These are phyloP conservation scores for Xylariaceae sp. DNA, from an alignment of 2,329 filamentous ascomycete species.

Conservation along the genomic window DNA sequence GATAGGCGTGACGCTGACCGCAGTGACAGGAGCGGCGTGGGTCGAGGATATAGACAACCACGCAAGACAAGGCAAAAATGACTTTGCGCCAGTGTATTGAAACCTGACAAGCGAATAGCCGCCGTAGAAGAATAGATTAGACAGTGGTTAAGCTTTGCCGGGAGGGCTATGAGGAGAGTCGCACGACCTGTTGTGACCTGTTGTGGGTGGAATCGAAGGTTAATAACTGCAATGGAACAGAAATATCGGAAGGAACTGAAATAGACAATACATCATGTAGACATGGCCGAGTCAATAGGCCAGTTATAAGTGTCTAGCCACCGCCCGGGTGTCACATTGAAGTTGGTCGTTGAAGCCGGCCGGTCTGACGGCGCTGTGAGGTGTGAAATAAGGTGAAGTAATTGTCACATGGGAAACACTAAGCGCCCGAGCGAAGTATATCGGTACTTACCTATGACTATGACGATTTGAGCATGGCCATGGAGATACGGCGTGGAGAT, in stretches of 20 bases:
- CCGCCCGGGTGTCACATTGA: not conserved
- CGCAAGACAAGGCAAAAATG: constrained; percentile 4
- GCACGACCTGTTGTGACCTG: constrained; percentile 2
- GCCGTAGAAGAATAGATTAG: not conserved
- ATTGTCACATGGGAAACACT: constrained; percentile 18
- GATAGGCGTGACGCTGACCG: not conserved
- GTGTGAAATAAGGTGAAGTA: constrained; percentile 2
- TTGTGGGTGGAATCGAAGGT: not conserved
- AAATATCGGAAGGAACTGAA: not conserved
- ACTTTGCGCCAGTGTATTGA: constrained; percentile 5
- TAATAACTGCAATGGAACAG: constrained; percentile 1
- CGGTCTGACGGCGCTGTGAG: not conserved
- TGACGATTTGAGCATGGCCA: not conserved
- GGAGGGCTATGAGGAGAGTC: not conserved
- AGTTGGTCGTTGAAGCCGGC: not conserved
- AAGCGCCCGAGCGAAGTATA: not conserved
- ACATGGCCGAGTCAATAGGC: not conserved
- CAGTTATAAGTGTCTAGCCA: not conserved
- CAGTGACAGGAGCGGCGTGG: not conserved
- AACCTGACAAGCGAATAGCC: not conserved
- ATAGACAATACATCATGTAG: not conserved
- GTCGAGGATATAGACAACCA: not conserved
- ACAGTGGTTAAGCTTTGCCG: not conserved
- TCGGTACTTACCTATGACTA: not conserved
- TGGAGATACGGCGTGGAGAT: no score